Evolutionary conservation across 495 filamentous ascomycete species (phyloP).

Genomic region (Penicillium salamii): DNA sequence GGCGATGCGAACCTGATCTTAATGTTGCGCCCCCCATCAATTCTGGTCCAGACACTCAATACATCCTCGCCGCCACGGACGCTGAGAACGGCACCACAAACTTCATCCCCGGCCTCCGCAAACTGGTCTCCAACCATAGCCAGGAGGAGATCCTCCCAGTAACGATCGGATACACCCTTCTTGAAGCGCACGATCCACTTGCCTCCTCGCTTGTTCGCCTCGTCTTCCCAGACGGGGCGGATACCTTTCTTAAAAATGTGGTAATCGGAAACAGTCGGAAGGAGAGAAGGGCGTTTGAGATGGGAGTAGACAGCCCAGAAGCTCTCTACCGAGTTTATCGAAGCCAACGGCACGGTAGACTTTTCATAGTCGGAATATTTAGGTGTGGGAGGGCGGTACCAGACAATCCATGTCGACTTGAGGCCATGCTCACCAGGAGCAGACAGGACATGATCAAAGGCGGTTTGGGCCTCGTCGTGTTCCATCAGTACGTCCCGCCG

Average conservation of each 20-base stretch:
- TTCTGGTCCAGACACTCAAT: slow-evolving; percentile 94
- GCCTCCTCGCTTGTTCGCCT: slow-evolving; percentile 91
- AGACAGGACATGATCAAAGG: slow-evolving; percentile 32
- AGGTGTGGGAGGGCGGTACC: slow-evolving; percentile 91
- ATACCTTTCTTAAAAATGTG: slow-evolving; percentile 98
- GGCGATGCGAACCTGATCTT: slow-evolving; percentile 77
- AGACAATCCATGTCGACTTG: slow-evolving; percentile 90
- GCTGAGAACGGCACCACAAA: slow-evolving; percentile 91
- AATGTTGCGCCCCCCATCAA: slow-evolving; percentile 86
- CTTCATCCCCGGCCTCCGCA: slow-evolving; percentile 86
- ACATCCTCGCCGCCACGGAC: slow-evolving; percentile 95
- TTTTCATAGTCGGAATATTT: slow-evolving; percentile 99
- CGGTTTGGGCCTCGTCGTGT: slow-evolving; percentile 54
- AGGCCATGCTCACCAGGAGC: slow-evolving; percentile 58
- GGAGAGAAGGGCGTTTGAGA: slow-evolving; percentile 79
- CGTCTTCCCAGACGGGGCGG: slow-evolving; percentile 97
- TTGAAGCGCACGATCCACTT: slow-evolving; percentile 96
- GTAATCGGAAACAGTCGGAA: slow-evolving; percentile 94
- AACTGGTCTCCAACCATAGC: slow-evolving; percentile 95
- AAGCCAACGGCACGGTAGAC: slow-evolving; percentile 81
- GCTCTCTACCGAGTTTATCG: slow-evolving; percentile 78
- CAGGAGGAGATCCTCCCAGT: slow-evolving; percentile 94
- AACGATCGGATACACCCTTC: slow-evolving; percentile 94
- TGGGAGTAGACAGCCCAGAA: slow-evolving; percentile 93
- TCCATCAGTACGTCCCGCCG: slow-evolving; percentile 57